phyloP scores from a whole-genome alignment of 1,139 yeast genomes.

The Geotrichum histeridarum region DNA sequence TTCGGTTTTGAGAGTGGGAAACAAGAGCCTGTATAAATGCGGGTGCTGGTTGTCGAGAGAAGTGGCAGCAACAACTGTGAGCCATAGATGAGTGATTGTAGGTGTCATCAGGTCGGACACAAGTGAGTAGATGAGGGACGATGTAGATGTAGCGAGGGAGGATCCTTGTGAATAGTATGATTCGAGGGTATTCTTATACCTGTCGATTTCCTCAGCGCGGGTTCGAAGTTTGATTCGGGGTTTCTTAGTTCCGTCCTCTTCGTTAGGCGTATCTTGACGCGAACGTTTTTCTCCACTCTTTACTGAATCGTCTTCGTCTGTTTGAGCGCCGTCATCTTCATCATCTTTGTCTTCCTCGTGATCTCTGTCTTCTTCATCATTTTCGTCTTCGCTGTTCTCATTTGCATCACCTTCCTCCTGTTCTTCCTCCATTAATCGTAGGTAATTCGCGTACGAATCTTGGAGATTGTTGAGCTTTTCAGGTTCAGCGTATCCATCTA shows the following conservation, averaged over 20 bases:
- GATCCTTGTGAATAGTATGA: constrained; percentile 79
- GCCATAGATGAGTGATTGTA: constrained; percentile 68
- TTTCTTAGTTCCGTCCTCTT: constrained; percentile 1
- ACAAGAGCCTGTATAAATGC: constrained; percentile 65
- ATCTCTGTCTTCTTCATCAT: constrained; percentile 7
- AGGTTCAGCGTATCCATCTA: constrained; percentile 65
- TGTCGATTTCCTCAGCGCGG: constrained; percentile 24
- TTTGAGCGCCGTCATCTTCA: not conserved
- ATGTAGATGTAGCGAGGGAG: constrained; percentile 65
- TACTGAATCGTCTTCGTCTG: constrained; percentile 12
- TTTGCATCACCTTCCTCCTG: constrained; percentile 22
- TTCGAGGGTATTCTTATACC: constrained; percentile 55
- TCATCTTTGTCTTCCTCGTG: constrained; percentile 6
- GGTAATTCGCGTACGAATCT: constrained; percentile 29
- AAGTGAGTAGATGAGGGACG: constrained; percentile 75
- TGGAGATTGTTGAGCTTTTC: constrained; percentile 25
- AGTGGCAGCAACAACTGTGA: constrained; percentile 82
- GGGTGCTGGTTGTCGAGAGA: constrained; percentile 74
- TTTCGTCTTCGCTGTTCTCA: constrained; percentile 19
- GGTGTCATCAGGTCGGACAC: constrained; percentile 78
- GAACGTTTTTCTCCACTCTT: constrained; percentile 12
- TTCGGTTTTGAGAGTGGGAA: constrained; percentile 76
- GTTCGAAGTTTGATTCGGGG: constrained; percentile 9
- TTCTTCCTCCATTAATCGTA: constrained; percentile 26
- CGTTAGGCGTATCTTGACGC: not conserved